A percentile compares a stretch with the other conserved stretches of the same genome.
Conservation (phyloP, 495 filamentous ascomycete species). For the Letharia lupina region DNA sequence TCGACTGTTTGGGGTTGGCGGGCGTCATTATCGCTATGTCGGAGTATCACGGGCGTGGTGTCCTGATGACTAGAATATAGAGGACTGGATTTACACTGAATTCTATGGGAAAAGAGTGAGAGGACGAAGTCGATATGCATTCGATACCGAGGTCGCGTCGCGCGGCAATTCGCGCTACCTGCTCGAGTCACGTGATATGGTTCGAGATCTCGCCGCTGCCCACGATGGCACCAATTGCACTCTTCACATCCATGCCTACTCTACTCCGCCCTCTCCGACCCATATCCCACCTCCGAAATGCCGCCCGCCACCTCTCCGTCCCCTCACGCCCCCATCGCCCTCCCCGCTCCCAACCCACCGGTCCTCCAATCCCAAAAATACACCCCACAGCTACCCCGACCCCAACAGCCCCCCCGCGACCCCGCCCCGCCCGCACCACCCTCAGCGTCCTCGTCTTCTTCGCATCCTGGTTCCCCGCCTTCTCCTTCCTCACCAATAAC, state of each 20-base stretch:
- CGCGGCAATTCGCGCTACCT: background rate
- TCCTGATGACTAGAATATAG: background rate
- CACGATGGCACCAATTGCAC: background rate
- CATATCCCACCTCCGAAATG: background rate
- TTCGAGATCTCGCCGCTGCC: background rate
- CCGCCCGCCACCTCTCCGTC: background rate
- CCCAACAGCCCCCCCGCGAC: background rate
- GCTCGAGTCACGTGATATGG: background rate
- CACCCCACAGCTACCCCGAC: background rate
- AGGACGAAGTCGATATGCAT: background rate
- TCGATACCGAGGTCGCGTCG: background rate
- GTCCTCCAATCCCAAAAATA: background rate
- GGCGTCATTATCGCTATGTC: background rate
- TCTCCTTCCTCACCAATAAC: conserved; percentile 53
- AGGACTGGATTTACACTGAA: background rate
- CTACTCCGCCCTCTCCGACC: background rate
- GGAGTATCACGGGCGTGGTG: background rate
- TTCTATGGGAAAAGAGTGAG: background rate
- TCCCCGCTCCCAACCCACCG: background rate
- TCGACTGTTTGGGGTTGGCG: background rate
- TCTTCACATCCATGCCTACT: background rate
- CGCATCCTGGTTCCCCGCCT: background rate
- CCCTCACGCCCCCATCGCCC: background rate
- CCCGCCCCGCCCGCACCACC: background rate
- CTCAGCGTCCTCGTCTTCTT: conserved; percentile 7